Evolutionary conservation across 2,329 filamentous ascomycete species (phyloP).

Genomic region (Xylaria sp.): DNA sequence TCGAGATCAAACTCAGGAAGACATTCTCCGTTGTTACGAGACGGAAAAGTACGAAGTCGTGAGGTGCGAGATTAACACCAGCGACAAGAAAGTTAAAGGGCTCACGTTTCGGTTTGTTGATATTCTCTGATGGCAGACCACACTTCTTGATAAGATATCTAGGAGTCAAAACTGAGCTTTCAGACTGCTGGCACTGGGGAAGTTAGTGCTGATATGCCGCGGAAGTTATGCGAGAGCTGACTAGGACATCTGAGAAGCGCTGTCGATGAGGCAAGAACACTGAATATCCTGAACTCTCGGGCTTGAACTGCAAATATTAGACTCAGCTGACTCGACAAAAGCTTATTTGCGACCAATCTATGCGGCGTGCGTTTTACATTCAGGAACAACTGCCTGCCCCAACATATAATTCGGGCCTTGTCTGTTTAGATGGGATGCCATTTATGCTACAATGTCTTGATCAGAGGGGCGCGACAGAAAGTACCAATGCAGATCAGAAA

Average conservation of each 20-base stretch:
- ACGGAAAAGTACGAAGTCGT: slow-evolving; percentile 28
- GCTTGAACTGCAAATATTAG: background rate
- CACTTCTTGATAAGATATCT: too few relatives aligned
- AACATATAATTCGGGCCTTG: slow-evolving; percentile 38
- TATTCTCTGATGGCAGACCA: background rate
- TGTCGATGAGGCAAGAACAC: background rate
- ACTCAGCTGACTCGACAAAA: background rate
- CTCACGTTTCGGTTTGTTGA: slow-evolving; percentile 24
- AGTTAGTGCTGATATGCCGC: background rate
- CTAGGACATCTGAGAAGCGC: background rate
- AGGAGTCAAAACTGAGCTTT: background rate
- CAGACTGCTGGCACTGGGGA: background rate
- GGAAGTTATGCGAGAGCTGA: background rate
- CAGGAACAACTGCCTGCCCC: slow-evolving; percentile 41
- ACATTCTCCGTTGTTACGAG: slow-evolving; percentile 25
- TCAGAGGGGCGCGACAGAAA: slow-evolving; percentile 37
- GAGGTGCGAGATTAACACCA: slow-evolving; percentile 16
- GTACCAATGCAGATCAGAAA: background rate
- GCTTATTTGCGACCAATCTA: too few relatives aligned
- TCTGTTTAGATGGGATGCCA: slow-evolving; percentile 40
- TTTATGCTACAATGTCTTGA: slow-evolving; percentile 41
- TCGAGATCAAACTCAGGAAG: slow-evolving; percentile 21
- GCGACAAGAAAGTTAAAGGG: slow-evolving; percentile 11
- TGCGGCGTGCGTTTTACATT: too few relatives aligned
- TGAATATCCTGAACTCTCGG: background rate